Base-by-base conservation (phyloP, 1,284 basidiomycete species). In the Mycosarcoma mackinlayi region DNA sequence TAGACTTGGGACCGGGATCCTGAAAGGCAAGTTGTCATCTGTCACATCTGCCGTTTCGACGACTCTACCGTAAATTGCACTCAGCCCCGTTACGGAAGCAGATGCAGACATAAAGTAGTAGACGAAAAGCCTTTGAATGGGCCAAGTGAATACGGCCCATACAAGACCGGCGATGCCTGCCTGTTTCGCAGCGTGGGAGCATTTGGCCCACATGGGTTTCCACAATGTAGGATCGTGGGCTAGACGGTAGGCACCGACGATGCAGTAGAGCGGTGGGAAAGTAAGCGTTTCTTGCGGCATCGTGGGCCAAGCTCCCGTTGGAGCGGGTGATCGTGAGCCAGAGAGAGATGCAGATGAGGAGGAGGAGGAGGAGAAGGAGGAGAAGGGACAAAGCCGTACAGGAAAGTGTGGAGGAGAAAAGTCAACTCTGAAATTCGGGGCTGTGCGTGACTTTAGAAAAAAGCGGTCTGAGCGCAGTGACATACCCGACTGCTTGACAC, bases 251-350 rank as follows among this genome's bases (percentile, higher is more conserved):
- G 79, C 73, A 4, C 80, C 80, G 3, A 82, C 68, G 23, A 80
- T 13, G 31, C 72, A 73, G 59, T 82, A 82, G 16, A 74, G 58
- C n/a, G 75, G 67, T 19, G 80, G 76, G 21, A 77, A 73, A n/a
- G 65, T 60, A 25, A 80, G 70, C 25, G 75, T 78, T 27, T 79
- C 79, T 58, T 82, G 77, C 48, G 80, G 80, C 80, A 82, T 82
- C 19, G 14, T 49, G 35, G 23, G 10, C 18, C 19, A 40, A 34
- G 25, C 19, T n/a, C n/a, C n/a, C n/a, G n/a, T n/a, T n/a, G n/a
- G n/a, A n/a, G n/a, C n/a, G n/a, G n/a, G n/a, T n/a, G n/a, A n/a
- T n/a, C n/a, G n/a, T n/a, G n/a, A n/a, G n/a, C n/a, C n/a, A n/a
- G n/a, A n/a, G n/a, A n/a, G n/a, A n/a, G n/a, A n/a, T n/a, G n/a